Conservation (phyloP, 805 yeast species). For the Hanseniaspora meyeri region DNA sequence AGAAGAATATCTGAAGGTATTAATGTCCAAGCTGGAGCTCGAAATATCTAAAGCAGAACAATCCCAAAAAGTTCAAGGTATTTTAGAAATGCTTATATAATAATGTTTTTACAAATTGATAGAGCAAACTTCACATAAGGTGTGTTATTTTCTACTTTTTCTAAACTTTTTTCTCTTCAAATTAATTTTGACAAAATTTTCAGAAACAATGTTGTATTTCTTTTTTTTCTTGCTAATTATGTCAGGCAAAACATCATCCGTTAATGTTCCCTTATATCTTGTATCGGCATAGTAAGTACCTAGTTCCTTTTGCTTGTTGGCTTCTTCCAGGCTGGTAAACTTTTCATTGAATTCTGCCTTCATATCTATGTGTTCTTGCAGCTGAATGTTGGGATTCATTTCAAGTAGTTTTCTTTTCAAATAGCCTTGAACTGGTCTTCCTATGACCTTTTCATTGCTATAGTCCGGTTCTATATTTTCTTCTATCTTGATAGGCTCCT, state of each 20-base stretch:
- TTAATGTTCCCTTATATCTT: constrained; percentile 7
- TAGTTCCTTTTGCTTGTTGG: constrained; percentile 11
- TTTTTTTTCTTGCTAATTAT: constrained; percentile 16
- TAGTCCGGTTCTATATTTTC: constrained; percentile 17
- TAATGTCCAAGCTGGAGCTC: constrained; percentile 47
- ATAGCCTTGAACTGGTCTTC: constrained; percentile 13
- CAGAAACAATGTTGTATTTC: constrained; percentile 30
- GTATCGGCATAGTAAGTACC: constrained; percentile 21
- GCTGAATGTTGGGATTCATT: background rate
- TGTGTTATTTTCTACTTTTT: background rate
- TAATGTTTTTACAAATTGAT: background rate
- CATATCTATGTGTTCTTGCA: background rate
- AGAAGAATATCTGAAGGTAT: constrained; percentile 53
- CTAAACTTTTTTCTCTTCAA: constrained; percentile 32
- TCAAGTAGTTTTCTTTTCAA: constrained; percentile 2
- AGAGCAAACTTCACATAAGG: background rate
- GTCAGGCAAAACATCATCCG: constrained; percentile 13
- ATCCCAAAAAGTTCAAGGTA: constrained; percentile 82
- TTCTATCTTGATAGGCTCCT: background rate
- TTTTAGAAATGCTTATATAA: constrained; percentile 68
- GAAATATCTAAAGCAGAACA: constrained; percentile 75
- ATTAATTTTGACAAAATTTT: constrained; percentile 42
- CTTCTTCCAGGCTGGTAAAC: constrained; percentile 5
- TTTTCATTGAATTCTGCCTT: constrained; percentile 5
- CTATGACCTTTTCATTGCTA: background rate